Conservation (phyloP, 495 filamentous ascomycete genomes). For the Penicillium bovifimosum region DNA sequence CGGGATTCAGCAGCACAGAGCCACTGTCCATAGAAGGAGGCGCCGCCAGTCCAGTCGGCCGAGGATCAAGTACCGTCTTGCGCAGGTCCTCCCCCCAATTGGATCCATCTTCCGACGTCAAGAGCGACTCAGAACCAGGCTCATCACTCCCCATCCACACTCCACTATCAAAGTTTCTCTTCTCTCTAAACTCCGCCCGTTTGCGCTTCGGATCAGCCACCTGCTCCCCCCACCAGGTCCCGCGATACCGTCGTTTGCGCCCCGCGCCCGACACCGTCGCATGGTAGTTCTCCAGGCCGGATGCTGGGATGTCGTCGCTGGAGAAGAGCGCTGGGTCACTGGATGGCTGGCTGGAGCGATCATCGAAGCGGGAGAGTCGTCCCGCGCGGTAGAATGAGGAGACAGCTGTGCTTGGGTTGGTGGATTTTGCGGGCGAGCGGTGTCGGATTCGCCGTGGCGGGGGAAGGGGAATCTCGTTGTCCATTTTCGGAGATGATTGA, state of each 20-base stretch:
- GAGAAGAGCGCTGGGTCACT: constrained; percentile 75
- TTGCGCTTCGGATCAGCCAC: constrained; percentile 45
- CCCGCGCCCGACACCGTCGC: constrained; percentile 37
- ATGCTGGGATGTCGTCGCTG: constrained; percentile 66
- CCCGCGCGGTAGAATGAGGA: constrained; percentile 31
- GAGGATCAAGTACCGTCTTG: constrained; percentile 20
- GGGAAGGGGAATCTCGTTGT: constrained; percentile 41
- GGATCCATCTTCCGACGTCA: constrained; percentile 34
- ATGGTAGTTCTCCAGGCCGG: constrained; percentile 65
- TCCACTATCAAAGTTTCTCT: constrained; percentile 69
- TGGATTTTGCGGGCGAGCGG: constrained; percentile 28
- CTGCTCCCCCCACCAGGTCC: constrained; percentile 66
- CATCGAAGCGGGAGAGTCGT: constrained; percentile 35
- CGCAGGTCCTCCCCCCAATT: constrained; percentile 38
- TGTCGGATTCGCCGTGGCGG: constrained; percentile 40
- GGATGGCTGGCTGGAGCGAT: constrained; percentile 48
- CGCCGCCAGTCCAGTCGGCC: background rate
- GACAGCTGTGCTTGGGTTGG: constrained; percentile 5
- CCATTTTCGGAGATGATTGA: constrained; percentile 25
- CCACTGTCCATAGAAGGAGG: background rate
- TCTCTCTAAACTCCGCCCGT: constrained; percentile 50
- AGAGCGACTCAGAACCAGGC: constrained; percentile 27
- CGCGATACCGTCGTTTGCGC: constrained; percentile 60
- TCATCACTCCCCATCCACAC: constrained; percentile 74
- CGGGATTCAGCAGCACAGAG: background rate